These are phyloP conservation scores for Aspergillus sclerotialis DNA, from an alignment of 2,329 filamentous ascomycete genomes.

Conservation along the genomic window DNA sequence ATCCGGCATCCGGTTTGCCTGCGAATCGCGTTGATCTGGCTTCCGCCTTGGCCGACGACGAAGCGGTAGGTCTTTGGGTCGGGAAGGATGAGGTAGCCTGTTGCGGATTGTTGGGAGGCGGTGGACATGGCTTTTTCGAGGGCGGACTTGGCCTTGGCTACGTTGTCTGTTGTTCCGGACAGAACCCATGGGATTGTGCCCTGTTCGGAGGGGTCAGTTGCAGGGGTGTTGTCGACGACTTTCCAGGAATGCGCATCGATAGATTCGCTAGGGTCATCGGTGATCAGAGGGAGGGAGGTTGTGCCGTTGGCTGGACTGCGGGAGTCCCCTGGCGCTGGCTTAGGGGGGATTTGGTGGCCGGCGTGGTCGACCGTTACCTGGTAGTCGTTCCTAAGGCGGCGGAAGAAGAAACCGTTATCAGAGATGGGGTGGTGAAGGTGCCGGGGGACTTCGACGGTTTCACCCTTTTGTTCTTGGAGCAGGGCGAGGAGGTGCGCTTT, in stretches of 20 bases:
- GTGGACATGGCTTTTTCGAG: conserved; percentile 66
- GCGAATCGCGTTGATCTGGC: conserved; percentile 86
- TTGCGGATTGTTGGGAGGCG: conserved; percentile 47
- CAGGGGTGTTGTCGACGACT: conserved; percentile 52
- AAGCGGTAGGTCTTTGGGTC: conserved; percentile 85
- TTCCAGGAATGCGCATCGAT: conserved; percentile 76
- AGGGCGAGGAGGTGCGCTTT: conserved; percentile 73
- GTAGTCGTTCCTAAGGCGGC: conserved; percentile 75
- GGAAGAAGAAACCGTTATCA: conserved; percentile 91
- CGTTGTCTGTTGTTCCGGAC: conserved; percentile 66
- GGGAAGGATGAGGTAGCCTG: conserved; percentile 81
- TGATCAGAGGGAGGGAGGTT: conserved; percentile 75
- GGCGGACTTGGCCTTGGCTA: conserved; percentile 71
- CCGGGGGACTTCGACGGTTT: conserved; percentile 77
- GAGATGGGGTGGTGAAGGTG: conserved; percentile 71
- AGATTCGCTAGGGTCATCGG: conserved; percentile 64
- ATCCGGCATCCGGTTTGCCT: conserved; percentile 91
- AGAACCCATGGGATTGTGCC: conserved; percentile 73
- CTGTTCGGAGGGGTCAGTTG: conserved; percentile 21
- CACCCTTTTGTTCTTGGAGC: conserved; percentile 79
- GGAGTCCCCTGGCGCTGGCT: conserved; percentile 48
- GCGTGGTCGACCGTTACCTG: conserved; percentile 89
- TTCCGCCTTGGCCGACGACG: conserved; percentile 82
- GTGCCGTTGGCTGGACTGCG: conserved; percentile 52
- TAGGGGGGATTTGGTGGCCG: conserved; percentile 68